A percentile compares a stretch with the other conserved stretches of the same genome.
Conservation (phyloP, 192 early-diverging fungal species). For the Phycomyces nitens region DNA sequence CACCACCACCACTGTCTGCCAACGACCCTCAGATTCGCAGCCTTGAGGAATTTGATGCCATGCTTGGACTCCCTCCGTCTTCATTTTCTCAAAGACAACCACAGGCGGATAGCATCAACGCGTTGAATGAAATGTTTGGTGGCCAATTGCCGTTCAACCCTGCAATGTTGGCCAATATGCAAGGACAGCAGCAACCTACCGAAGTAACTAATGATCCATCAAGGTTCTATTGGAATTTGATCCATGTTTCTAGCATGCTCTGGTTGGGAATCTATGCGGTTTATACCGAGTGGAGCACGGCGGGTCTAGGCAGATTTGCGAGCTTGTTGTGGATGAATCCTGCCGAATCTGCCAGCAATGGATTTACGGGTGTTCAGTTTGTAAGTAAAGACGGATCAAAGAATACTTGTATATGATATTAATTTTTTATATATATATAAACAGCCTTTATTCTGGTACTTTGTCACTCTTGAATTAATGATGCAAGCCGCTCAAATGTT, state of each 20-base stretch:
- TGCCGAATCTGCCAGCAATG: background rate
- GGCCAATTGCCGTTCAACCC: constrained; percentile 17
- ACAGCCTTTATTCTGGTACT: constrained; percentile 58
- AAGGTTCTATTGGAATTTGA: constrained; percentile 47
- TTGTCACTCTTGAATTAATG: constrained; percentile 46
- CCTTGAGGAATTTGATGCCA: constrained; percentile 5
- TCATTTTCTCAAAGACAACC: constrained; percentile 26
- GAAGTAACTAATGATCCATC: constrained; percentile 31
- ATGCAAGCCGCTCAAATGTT: constrained; percentile 46
- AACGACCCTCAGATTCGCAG: constrained; percentile 1
- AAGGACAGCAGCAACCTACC: constrained; percentile 1
- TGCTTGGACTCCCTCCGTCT: constrained; percentile 19
- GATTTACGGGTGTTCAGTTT: constrained; percentile 5
- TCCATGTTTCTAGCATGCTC: constrained; percentile 45
- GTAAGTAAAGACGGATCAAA: constrained; percentile 11
- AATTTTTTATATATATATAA: background rate
- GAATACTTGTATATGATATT: background rate
- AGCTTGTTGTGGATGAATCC: constrained; percentile 3
- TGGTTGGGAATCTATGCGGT: constrained; percentile 41
- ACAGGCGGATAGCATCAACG: constrained; percentile 21
- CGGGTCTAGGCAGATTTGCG: constrained; percentile 14
- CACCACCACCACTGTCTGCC: constrained; percentile 22
- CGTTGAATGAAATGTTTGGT: background rate
- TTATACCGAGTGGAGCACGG: constrained; percentile 29
- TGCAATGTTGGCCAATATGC: constrained; percentile 12